Evolutionary conservation across 768 basidiomycete species (phyloP).

Genomic region (Russula compacta): DNA sequence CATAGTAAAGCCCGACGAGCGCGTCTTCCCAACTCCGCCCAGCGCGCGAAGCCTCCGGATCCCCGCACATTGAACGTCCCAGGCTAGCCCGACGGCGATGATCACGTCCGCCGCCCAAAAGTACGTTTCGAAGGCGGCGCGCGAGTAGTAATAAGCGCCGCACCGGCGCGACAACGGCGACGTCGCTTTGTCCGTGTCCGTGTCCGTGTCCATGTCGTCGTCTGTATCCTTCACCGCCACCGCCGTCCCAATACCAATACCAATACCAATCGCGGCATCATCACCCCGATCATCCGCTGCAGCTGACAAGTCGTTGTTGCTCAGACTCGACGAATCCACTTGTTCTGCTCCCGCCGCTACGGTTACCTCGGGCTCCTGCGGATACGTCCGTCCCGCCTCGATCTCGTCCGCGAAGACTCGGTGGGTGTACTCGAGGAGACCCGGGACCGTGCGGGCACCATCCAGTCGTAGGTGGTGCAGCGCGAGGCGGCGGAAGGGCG

Average conservation of each 20-base stretch:
- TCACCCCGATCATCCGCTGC: neutral
- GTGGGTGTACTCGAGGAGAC: constrained; percentile 53
- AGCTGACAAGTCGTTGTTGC: too few species aligned
- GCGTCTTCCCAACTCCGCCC: constrained; percentile 57
- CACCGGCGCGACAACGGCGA: too few species aligned
- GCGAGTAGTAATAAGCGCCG: constrained; percentile 26
- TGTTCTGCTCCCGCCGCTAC: neutral
- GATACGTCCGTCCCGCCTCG: constrained; percentile 72
- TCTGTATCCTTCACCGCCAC: neutral
- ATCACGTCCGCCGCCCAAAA: constrained; percentile 75
- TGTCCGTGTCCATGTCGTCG: too few species aligned
- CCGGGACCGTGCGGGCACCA: constrained; percentile 29
- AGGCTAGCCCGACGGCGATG: constrained; percentile 42
- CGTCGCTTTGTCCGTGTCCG: too few species aligned
- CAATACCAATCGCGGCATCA: constrained; percentile 9
- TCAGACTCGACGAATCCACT: too few species aligned
- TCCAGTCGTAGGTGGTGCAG: constrained; percentile 29
- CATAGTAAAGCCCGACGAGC: constrained; percentile 74
- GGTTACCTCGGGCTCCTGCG: constrained; percentile 56
- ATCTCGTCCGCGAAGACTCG: constrained; percentile 63
- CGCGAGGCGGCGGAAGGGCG: constrained; percentile 24
- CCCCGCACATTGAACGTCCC: neutral
- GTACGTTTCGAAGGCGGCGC: constrained; percentile 56
- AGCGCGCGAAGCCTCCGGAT: constrained; percentile 37
- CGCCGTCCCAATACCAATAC: constrained; percentile 22